Conservation (phyloP, 1,139 yeast genomes). For the Lodderomyces elongisporus region DNA sequence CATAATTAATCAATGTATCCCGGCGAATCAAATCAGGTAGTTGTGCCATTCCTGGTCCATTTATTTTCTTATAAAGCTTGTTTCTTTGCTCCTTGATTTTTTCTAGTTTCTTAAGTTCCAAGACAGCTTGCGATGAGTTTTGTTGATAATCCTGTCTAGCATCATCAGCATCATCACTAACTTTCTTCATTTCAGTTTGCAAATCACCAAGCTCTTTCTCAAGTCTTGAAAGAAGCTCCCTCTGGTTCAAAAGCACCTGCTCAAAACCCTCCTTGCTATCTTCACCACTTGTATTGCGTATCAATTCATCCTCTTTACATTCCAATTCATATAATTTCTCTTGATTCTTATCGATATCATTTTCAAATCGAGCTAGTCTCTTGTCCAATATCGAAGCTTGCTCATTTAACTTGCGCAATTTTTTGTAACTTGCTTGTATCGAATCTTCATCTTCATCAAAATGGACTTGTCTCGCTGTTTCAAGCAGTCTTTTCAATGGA, state of each 20-base stretch:
- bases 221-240: constrained; percentile 24
- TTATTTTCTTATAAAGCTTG: constrained; percentile 29
- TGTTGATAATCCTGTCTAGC: constrained; percentile 48
- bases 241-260: constrained; percentile 20
- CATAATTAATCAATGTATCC: constrained; percentile 30
- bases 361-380: constrained; percentile 40
- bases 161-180: constrained; percentile 32
- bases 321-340: constrained; percentile 16
- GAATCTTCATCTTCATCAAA: constrained; percentile 47
- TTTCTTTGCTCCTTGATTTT: constrained; percentile 23
- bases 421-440: constrained; percentile 46
- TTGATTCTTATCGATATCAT: constrained; percentile 21
- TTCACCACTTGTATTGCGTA: constrained; percentile 10
- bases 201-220: constrained; percentile 24
- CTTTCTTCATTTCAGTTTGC: constrained; percentile 21
- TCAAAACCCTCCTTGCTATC: constrained; percentile 5
- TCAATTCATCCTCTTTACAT: constrained; percentile 13
- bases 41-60: constrained; percentile 40
- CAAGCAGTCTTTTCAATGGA: constrained; percentile 28
- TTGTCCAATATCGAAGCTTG: constrained; percentile 43
- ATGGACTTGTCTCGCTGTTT: constrained; percentile 45
- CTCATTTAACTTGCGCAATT: constrained; percentile 45
- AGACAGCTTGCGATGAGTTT: constrained; percentile 53
- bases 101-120: constrained; percentile 33
- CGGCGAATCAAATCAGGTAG: constrained; percentile 36